Percentiles rank a stretch among this genome's conserved stretches.
These are phyloP conservation scores for maize (Zea mays) DNA, from an alignment of 176 grass and related monocot genomes.

Conservation along the genomic window DNA sequence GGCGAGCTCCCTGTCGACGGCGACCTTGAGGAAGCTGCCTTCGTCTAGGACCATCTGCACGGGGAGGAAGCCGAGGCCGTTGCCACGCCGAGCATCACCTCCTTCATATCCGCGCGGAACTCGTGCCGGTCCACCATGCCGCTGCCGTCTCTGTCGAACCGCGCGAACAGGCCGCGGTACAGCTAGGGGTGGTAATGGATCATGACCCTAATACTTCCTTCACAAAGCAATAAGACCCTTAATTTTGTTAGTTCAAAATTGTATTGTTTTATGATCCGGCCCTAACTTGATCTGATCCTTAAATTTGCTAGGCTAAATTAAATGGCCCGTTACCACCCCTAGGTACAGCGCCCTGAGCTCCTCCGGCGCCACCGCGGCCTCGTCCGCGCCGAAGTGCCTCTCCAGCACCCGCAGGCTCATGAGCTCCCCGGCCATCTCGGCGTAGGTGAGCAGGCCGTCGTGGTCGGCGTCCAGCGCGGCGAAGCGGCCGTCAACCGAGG, in stretches of 20 bases:
- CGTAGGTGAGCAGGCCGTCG: constrained; percentile 41
- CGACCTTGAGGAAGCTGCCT: constrained; percentile 69
- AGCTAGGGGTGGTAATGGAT: too few species aligned
- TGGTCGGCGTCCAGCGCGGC: constrained; percentile 48
- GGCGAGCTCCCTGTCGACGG: constrained; percentile 58
- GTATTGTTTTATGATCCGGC: too few species aligned
- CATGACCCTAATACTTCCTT: too few species aligned
- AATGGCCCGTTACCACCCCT: too few species aligned
- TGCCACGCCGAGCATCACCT: constrained; percentile 72
- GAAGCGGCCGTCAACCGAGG: constrained; percentile 48
- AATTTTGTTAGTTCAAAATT: too few species aligned
- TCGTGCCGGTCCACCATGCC: constrained; percentile 54
- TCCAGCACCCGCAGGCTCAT: constrained; percentile 53
- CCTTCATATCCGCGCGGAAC: constrained; percentile 60
- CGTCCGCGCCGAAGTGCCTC: constrained; percentile 55
- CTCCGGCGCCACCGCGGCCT: not conserved
- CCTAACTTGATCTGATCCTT: too few species aligned
- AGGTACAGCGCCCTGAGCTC: constrained; percentile 41
- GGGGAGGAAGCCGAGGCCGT: constrained; percentile 54
- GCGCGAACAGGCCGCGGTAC: constrained; percentile 50
- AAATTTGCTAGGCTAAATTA: too few species aligned
- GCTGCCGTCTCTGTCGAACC: constrained; percentile 63
- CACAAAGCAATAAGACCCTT: too few species aligned
- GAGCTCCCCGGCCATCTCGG: constrained; percentile 34
- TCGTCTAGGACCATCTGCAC: constrained; percentile 77